These are phyloP conservation scores for Marchantia polymorpha DNA, from an alignment of 225 moss, liverwort and hornwort species.

Conservation along the genomic window DNA sequence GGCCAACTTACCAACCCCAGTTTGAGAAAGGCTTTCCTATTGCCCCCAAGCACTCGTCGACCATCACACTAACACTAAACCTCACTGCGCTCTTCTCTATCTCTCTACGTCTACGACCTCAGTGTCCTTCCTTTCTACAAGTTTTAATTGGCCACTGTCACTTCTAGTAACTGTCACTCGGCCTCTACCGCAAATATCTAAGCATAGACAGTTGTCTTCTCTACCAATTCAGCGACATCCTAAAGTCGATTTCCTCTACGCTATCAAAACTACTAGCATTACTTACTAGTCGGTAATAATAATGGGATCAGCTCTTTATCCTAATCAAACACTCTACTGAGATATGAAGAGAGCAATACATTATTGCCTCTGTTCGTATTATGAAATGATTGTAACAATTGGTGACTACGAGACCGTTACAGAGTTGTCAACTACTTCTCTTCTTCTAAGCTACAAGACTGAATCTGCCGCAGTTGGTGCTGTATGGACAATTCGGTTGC, in stretches of 20 bases:
- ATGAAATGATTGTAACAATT: slow-evolving; percentile 9
- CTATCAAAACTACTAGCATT: slow-evolving; percentile 21
- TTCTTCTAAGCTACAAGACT: slow-evolving; percentile 31
- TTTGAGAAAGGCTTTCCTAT: background rate
- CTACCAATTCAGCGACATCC: background rate
- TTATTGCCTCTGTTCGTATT: slow-evolving; percentile 19
- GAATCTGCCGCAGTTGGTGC: slow-evolving; percentile 27
- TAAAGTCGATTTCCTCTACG: background rate
- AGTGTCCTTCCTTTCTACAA: background rate
- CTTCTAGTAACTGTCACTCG: background rate
- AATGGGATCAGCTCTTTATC: slow-evolving; percentile 1
- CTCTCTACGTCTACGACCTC: background rate
- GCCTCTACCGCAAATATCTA: background rate
- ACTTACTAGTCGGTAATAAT: slow-evolving; percentile 16
- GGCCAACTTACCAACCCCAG: background rate
- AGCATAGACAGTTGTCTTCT: background rate
- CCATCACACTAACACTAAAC: background rate
- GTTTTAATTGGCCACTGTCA: slow-evolving; percentile 2
- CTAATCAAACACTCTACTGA: slow-evolving; percentile 16
- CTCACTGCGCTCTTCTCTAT: slow-evolving; percentile 1
- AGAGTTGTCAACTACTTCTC: slow-evolving; percentile 24
- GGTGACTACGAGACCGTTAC: background rate
- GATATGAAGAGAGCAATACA: slow-evolving; percentile 14
- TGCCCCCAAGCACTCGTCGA: background rate
- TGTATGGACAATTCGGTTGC: slow-evolving; percentile 6